Conservation (phyloP, 352 stramenopile genomes). For the Phytophthora meadii region DNA sequence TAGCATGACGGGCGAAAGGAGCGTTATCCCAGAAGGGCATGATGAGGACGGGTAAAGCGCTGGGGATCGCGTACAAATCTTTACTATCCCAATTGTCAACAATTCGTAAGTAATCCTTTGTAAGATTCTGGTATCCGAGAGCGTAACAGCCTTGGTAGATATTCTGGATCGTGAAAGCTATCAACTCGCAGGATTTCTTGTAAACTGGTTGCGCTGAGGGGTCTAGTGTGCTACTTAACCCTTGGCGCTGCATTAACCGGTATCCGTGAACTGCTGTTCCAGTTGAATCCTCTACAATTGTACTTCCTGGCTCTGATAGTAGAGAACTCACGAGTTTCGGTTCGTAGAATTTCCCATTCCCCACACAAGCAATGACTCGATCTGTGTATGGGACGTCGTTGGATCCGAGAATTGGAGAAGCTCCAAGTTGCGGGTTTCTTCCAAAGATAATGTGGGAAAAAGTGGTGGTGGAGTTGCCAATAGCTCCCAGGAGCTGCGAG, state of each 20-base stretch:
- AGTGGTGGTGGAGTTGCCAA: not conserved
- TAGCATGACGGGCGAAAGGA: not conserved
- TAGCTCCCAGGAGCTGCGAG: not conserved
- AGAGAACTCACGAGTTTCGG: not conserved
- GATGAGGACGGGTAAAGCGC: not conserved
- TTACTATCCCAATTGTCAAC: not conserved
- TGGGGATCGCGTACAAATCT: not conserved
- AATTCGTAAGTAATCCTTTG: not conserved
- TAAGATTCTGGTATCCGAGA: not conserved
- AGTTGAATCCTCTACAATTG: not conserved
- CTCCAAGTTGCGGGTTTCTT: not conserved
- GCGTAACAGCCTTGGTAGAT: not conserved
- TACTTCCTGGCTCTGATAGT: not conserved
- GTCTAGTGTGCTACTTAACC: not conserved
- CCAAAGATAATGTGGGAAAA: not conserved
- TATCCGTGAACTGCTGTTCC: not conserved
- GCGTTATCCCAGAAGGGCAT: not conserved
- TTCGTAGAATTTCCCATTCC: not conserved
- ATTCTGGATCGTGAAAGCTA: not conserved
- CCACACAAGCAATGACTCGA: not conserved
- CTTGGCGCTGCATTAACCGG: not conserved
- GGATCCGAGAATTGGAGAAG: not conserved
- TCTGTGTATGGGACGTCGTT: not conserved
- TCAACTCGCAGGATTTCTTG: not conserved
- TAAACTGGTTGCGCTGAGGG: not conserved